Evolutionary conservation across 2,329 filamentous ascomycete species (phyloP).

Genomic region (Leptographium flavum): DNA sequence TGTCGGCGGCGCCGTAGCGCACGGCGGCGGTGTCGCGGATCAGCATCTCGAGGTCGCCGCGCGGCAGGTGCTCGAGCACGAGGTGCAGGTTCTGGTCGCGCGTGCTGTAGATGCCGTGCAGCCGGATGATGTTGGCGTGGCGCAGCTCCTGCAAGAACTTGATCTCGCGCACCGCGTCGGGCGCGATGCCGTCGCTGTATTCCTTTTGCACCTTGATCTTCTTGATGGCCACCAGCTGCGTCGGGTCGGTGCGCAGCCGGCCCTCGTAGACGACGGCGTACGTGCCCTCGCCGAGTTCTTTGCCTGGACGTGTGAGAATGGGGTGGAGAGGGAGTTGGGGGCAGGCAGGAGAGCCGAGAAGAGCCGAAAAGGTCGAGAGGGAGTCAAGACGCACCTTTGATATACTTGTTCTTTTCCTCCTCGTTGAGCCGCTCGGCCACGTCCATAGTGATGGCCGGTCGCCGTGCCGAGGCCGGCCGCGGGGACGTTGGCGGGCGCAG

Average conservation of each 20-base stretch:
- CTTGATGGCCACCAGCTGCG: constrained; percentile 74
- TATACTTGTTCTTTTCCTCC: constrained; percentile 73
- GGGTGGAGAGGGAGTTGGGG: not conserved
- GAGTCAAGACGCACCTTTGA: constrained; percentile 26
- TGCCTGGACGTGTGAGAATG: constrained; percentile 36
- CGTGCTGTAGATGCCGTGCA: constrained; percentile 85
- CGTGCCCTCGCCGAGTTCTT: constrained; percentile 88
- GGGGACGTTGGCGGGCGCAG: constrained; percentile 9
- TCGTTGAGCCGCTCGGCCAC: constrained; percentile 73
- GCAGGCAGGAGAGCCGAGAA: not conserved
- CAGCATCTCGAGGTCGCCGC: constrained; percentile 89
- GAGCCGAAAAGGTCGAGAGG: not conserved
- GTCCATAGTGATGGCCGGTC: constrained; percentile 29
- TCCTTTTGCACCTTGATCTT: constrained; percentile 81
- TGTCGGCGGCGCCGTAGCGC: constrained; percentile 73
- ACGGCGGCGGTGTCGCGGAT: constrained; percentile 72
- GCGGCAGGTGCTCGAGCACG: constrained; percentile 82
- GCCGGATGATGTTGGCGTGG: constrained; percentile 89
- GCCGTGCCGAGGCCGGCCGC: constrained; percentile 12
- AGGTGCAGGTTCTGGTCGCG: constrained; percentile 95
- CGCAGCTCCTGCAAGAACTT: constrained; percentile 88
- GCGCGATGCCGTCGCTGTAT: constrained; percentile 80
- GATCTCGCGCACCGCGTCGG: constrained; percentile 90
- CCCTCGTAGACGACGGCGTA: constrained; percentile 93
- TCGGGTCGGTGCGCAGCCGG: constrained; percentile 58